phyloP scores from a whole-genome alignment of 805 yeast genomes.

The Suhomyces prunicola region DNA sequence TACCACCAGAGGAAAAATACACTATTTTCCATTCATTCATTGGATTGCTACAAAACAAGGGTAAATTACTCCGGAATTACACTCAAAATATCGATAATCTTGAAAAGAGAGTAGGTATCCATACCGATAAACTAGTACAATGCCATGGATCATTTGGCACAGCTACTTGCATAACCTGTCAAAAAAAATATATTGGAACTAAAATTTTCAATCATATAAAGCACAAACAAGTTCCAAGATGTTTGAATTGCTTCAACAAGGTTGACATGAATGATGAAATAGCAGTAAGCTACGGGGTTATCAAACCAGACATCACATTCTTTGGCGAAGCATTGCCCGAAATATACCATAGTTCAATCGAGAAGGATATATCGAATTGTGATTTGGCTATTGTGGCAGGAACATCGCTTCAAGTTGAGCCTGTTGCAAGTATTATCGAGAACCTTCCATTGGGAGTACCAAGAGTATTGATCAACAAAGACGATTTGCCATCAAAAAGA shows the following conservation, averaged over 20 bases:
- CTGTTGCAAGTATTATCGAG: conserved; percentile 41
- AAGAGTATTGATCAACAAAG: conserved; percentile 38
- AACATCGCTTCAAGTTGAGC: conserved; percentile 71
- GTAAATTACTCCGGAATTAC: conserved; percentile 39
- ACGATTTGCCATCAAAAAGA: conserved; percentile 32
- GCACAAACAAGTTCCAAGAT: conserved; percentile 48
- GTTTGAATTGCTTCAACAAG: conserved; percentile 40
- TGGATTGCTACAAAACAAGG: conserved; percentile 32
- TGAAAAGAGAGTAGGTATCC: conserved; percentile 48
- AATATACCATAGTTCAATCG: conserved; percentile 30
- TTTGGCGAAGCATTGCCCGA: conserved; percentile 70
- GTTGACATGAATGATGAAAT: conserved; percentile 22
- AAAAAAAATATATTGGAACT: conserved; percentile 51
- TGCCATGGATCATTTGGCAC: conserved; percentile 78
- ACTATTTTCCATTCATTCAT: conserved; percentile 40
- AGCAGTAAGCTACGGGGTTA: conserved; percentile 43
- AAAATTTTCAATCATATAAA: conserved; percentile 47
- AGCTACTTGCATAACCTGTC: conserved; percentile 77
- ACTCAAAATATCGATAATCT: conserved; percentile 46
- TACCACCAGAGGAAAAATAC: conserved; percentile 51
- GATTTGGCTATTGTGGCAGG: conserved; percentile 83
- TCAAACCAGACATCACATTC: conserved; percentile 87
- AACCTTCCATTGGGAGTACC: conserved; percentile 33
- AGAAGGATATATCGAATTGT: conserved; percentile 59
- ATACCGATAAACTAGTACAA: conserved; percentile 62